Evolutionary conservation across 495 filamentous ascomycete genomes (phyloP).

Genomic region (Bacidia rubella): DNA sequence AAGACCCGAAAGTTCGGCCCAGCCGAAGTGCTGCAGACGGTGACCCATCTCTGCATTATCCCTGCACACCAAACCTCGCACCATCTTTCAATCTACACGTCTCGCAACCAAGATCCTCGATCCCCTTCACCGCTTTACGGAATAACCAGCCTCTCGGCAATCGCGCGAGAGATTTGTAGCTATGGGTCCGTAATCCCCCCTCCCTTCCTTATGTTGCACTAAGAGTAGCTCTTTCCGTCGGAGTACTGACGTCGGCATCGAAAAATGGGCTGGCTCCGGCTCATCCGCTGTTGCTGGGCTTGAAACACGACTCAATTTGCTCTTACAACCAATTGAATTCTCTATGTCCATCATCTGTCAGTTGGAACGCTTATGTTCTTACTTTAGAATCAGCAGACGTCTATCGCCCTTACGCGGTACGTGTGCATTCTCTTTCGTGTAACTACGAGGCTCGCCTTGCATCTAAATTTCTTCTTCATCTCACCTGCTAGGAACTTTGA

Average conservation of each 20-base stretch:
- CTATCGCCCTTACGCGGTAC: conserved; percentile 43
- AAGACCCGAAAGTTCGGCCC: conserved; percentile 13
- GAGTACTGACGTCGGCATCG: neutral
- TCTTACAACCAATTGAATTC: conserved; percentile 12
- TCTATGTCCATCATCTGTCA: conserved; percentile 6
- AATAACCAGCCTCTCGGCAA: conserved; percentile 13
- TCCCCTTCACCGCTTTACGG: conserved; percentile 13
- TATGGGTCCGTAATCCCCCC: conserved; percentile 19
- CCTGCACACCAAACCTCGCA: conserved; percentile 12
- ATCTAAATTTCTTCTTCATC: conserved; percentile 1
- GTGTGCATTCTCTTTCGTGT: conserved; percentile 18
- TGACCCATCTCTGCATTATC: conserved; percentile 10
- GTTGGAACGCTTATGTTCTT: conserved; percentile 20
- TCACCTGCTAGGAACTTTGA: neutral
- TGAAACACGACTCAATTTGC: conserved; percentile 12
- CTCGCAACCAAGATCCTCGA: conserved; percentile 9
- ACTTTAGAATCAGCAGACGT: conserved; percentile 35
- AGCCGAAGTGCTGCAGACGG: conserved; percentile 16
- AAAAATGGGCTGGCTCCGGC: conserved; percentile 4
- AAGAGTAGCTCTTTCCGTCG: conserved; percentile 10
- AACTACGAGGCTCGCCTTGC: neutral
- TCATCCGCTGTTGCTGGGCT: conserved; percentile 9
- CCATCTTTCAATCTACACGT: conserved; percentile 11
- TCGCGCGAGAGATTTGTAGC: conserved; percentile 11
- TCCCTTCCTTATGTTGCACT: conserved; percentile 13